phyloP scores from a whole-genome alignment of 176 grass and related monocot genomes.

The Chloris gayana region DNA sequence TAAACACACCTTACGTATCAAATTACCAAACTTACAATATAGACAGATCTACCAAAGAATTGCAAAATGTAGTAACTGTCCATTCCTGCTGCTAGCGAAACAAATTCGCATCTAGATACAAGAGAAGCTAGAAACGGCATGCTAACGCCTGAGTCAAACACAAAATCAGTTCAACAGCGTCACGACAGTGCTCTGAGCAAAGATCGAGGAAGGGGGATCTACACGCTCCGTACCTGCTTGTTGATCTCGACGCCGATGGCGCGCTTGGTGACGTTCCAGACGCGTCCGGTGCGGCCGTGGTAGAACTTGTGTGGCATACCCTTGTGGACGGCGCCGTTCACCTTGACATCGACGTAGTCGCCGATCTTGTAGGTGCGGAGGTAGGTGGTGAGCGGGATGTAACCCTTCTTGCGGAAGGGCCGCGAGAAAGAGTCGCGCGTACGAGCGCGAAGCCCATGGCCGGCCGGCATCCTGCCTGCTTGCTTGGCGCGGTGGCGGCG shows the following conservation, averaged over 20 bases:
- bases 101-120: background rate
- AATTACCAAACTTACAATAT: background rate
- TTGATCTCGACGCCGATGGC: constrained; percentile 86
- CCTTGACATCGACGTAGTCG: constrained; percentile 75
- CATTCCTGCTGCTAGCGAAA: background rate
- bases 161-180: background rate
- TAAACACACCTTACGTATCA: background rate
- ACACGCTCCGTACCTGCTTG: constrained; percentile 58
- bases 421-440: constrained; percentile 78
- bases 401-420: constrained; percentile 77
- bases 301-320: constrained; percentile 95
- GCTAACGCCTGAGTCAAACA: background rate
- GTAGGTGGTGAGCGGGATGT: constrained; percentile 81
- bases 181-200: background rate
- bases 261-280: constrained; percentile 90
- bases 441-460: constrained; percentile 64
- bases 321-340: constrained; percentile 86
- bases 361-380: constrained; percentile 82
- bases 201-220: background rate
- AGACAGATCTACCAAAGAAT: background rate
- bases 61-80: accelerated
- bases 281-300: constrained; percentile 74
- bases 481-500: constrained; percentile 32
- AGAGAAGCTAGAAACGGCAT: background rate
- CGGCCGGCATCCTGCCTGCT: constrained; percentile 66